Base-by-base conservation (phyloP, 2,329 filamentous ascomycete species). In the Fusarium sp. region DNA sequence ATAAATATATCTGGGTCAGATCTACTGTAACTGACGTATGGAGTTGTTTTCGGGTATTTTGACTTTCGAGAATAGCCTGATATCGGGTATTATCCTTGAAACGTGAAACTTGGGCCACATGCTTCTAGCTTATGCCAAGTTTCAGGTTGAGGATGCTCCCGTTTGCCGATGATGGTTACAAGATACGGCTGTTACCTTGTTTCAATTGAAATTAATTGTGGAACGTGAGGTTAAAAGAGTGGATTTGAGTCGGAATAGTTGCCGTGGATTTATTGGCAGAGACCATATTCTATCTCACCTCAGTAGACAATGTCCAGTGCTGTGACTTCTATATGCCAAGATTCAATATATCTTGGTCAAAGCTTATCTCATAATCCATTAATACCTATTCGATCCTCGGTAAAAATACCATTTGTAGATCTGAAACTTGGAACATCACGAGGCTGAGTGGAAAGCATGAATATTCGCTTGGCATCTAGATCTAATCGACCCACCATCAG, bases 191-290 rank as follows among this genome's bases (percentile, higher is more conserved):
- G n/a, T 22, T 13, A n/a, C 29, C 25, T 44, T 20, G 62, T 64
- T 64, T 64, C 39, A 64, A 55, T 53, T 44, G 62, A 64, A 58
- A 65, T 65, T 42, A 58, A 38, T 10, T 65, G 31, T 65, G 60
- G 60, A n/a, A 56, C 31, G 18, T 6, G 46, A 31, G n/a, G 35
- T 33, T n/a, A 15, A 53, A 36, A 10, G 53, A 35, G 31, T n/a
- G 29, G 53, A 27, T 20, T 56, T 27, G n/a, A 46, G 17, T 31
- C 39, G 29, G 31, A 56, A 25, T 47, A 47, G 14, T n/a, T 56
- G 39, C 53, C 39, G 22, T 31, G 27, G 9, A 31, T 29, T 29
- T 22, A 18, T 42, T 31, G 8, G 20, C 17, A 39, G 22, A 53
- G 22, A n/a, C 35, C 13, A 38, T n/a, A n/a, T 31, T 41, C 25